A percentile compares a stretch with the other conserved stretches of the same genome.
Evolutionary conservation across 441 rosid species (phyloP).

Genomic region (Populus hybrid): DNA sequence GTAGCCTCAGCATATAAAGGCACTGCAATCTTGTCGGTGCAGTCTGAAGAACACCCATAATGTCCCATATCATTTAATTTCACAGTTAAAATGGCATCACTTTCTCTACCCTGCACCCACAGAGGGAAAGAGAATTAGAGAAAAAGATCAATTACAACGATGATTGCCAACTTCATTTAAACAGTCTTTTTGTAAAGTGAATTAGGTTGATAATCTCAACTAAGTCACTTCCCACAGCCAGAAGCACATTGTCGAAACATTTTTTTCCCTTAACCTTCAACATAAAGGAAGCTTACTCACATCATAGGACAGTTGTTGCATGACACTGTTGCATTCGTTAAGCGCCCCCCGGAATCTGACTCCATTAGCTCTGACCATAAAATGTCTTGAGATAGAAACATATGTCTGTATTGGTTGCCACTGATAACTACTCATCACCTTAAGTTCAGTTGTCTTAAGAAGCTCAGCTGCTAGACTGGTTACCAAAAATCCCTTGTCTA

Average conservation of each 20-base stretch:
- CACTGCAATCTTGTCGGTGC: conserved; percentile 41
- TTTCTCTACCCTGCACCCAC: conserved; percentile 49
- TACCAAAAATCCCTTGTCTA: conserved; percentile 56
- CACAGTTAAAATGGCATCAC: conserved; percentile 49
- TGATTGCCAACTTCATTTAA: background rate
- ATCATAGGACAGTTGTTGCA: conserved; percentile 57
- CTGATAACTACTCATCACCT: conserved; percentile 47
- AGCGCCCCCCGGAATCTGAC: conserved; percentile 66
- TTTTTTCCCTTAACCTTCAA: background rate
- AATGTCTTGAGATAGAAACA: conserved; percentile 68
- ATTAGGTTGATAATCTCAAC: no score
- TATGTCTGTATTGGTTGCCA: conserved; percentile 92
- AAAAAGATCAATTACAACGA: background rate
- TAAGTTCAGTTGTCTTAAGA: conserved; percentile 65
- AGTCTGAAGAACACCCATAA: conserved; percentile 56
- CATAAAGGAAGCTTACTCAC: conserved; percentile 35
- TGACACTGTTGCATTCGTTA: conserved; percentile 61
- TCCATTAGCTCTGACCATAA: conserved; percentile 64
- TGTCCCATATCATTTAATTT: conserved; percentile 71
- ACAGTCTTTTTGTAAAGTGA: background rate
- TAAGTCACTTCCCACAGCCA: background rate
- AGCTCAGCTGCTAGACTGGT: conserved; percentile 68
- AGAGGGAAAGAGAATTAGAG: background rate
- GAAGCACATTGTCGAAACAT: background rate
- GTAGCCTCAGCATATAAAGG: conserved; percentile 56